Conservation (phyloP, 345 rosid genomes). For the Combretum micranthum region DNA sequence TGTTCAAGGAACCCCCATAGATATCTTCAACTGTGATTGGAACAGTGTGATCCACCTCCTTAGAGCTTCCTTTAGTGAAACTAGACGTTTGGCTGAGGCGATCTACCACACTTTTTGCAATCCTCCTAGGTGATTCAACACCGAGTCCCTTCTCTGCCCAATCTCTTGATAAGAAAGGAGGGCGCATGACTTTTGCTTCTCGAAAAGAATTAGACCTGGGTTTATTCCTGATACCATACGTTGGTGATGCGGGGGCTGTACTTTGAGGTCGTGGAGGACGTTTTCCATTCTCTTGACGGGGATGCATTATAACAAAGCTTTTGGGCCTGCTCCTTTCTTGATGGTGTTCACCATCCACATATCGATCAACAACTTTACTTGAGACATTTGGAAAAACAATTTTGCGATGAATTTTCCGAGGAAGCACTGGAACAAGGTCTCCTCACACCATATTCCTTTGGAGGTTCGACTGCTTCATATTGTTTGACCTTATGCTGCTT, state of each 20-base stretch:
- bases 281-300: slow-evolving; percentile 35
- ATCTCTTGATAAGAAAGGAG: slow-evolving; percentile 45
- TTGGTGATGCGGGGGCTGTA: slow-evolving; percentile 66
- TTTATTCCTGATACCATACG: slow-evolving; percentile 34
- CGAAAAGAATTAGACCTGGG: slow-evolving; percentile 66
- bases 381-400: slow-evolving; percentile 64
- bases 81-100: slow-evolving; percentile 61
- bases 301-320: slow-evolving; percentile 30
- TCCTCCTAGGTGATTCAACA: slow-evolving; percentile 68
- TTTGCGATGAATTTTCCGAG: slow-evolving; percentile 62
- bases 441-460: slow-evolving; percentile 20
- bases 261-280: slow-evolving; percentile 65
- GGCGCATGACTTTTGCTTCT: slow-evolving; percentile 48
- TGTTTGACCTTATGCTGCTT: slow-evolving; percentile 42
- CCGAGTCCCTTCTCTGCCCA: slow-evolving; percentile 56
- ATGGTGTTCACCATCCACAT: slow-evolving; percentile 90
- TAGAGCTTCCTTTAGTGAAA: slow-evolving; percentile 38
- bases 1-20: slow-evolving; percentile 46
- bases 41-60: slow-evolving; percentile 27
- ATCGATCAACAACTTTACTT: slow-evolving; percentile 76
- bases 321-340: slow-evolving; percentile 45
- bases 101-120: slow-evolving; percentile 84
- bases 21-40: slow-evolving; percentile 85
- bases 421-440: slow-evolving; percentile 31
- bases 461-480: slow-evolving; percentile 26